phyloP scores from a whole-genome alignment of 139 green algal species.

The Coelastrella sp. region DNA sequence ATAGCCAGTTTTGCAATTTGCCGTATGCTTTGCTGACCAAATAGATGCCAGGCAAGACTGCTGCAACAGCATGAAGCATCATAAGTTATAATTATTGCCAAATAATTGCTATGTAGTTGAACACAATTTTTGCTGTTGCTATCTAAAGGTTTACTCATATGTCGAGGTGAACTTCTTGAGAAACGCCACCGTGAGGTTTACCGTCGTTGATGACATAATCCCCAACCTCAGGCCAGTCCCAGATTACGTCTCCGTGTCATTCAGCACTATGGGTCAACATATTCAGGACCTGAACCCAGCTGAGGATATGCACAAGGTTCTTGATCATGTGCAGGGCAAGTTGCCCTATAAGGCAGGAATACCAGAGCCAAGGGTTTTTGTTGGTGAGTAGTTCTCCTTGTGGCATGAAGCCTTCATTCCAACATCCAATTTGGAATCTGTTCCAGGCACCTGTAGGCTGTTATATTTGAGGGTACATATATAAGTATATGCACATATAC shows the following conservation, averaged over 20 bases:
- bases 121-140: background rate
- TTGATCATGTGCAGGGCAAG: background rate
- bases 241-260: slow-evolving; percentile 2
- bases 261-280: background rate
- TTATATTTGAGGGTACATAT: too few species aligned
- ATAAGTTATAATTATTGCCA: background rate
- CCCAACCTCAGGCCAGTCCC: background rate
- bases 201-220: slow-evolving; percentile 26
- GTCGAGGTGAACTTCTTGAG: slow-evolving; percentile 19
- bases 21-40: too few species aligned
- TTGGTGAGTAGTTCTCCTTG: too few species aligned
- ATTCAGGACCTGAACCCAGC: background rate
- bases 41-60: too few species aligned
- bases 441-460: too few species aligned
- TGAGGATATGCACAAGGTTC: background rate
- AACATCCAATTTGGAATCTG: too few species aligned
- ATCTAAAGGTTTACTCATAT: slow-evolving; percentile 10
- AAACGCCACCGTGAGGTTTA: slow-evolving; percentile 3
- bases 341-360: background rate
- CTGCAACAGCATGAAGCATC: too few species aligned
- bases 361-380: background rate
- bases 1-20: too few species aligned
- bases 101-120: background rate
- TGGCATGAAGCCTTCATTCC: background rate
- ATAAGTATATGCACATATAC: too few species aligned